Conservation (phyloP, 352 stramenopile genomes). For the Globisporangium yorkense region DNA sequence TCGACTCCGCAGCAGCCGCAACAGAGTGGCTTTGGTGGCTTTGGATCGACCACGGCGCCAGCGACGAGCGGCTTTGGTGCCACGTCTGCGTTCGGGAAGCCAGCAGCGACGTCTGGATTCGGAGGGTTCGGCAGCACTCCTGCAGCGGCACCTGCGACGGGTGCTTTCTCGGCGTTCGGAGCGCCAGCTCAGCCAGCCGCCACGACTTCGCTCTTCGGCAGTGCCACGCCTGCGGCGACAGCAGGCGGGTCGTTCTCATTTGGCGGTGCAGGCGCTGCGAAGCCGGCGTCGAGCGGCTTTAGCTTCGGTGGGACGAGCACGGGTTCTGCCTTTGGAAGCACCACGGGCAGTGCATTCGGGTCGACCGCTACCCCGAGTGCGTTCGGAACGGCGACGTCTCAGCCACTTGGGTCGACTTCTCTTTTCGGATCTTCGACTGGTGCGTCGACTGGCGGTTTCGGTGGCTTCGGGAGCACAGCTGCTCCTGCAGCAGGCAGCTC, state of each 20-base stretch:
- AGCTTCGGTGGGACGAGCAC: conserved; percentile 32
- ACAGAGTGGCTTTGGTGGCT: conserved; percentile 45
- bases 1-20: conserved; percentile 24
- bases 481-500: conserved; percentile 19
- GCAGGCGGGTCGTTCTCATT: conserved; percentile 35
- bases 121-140: conserved; percentile 33
- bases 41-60: conserved; percentile 30
- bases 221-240: conserved; percentile 20
- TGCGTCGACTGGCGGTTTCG: conserved; percentile 27
- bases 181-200: conserved; percentile 22
- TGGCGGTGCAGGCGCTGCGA: conserved; percentile 18
- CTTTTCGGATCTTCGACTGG: conserved; percentile 32
- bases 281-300: conserved; percentile 30
- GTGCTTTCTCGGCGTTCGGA: conserved; percentile 35
- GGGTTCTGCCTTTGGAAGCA: conserved; percentile 28
- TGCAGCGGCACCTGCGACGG: conserved; percentile 24
- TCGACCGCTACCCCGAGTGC: conserved; percentile 23
- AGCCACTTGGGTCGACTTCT: conserved; percentile 30
- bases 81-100: conserved; percentile 42
- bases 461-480: conserved; percentile 30
- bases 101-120: conserved; percentile 25
- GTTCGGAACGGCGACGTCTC: conserved; percentile 28
- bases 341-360: conserved; percentile 27
- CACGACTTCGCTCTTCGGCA: conserved; percentile 38
- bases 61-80: conserved; percentile 33